These are phyloP conservation scores for Starmerella potacharoeniae DNA, from an alignment of 805 yeast genomes.

Conservation along the genomic window DNA sequence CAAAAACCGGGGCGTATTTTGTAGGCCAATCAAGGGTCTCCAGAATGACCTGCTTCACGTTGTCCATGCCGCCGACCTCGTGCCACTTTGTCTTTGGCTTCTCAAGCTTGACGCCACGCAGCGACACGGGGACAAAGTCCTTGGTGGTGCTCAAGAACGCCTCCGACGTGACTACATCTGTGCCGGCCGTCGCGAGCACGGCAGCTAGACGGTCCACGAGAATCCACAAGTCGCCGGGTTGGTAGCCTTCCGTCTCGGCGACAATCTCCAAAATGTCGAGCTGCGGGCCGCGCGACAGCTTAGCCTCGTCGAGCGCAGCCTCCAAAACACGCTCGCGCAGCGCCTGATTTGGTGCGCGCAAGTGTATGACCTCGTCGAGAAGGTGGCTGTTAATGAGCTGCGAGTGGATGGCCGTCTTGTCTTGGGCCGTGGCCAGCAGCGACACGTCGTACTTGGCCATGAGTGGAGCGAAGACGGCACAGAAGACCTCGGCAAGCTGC, in stretches of 20 bases:
- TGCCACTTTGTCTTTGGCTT: slow-evolving; percentile 67
- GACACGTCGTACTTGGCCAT: slow-evolving; percentile 36
- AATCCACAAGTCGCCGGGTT: slow-evolving; percentile 68
- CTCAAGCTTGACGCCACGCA: slow-evolving; percentile 78
- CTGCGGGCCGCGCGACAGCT: slow-evolving; percentile 30
- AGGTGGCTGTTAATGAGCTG: slow-evolving; percentile 56
- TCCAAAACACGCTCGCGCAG: slow-evolving; percentile 41
- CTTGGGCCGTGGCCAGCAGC: slow-evolving; percentile 49
- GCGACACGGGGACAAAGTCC: slow-evolving; percentile 65
- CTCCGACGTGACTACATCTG: slow-evolving; percentile 13
- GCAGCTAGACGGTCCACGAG: slow-evolving; percentile 47
- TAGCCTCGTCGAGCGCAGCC: slow-evolving; percentile 32
- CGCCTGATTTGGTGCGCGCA: slow-evolving; percentile 59
- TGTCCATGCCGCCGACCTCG: slow-evolving; percentile 78
- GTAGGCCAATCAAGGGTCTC: slow-evolving; percentile 98
- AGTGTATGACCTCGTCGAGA: slow-evolving; percentile 47
- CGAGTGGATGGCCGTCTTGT: slow-evolving; percentile 55
- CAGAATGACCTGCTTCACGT: slow-evolving; percentile 60
- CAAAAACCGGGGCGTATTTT: slow-evolving; percentile 88
- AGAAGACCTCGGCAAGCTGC: slow-evolving; percentile 54
- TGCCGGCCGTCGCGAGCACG: slow-evolving; percentile 4
- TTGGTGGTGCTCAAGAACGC: slow-evolving; percentile 47
- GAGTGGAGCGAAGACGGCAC: slow-evolving; percentile 37
- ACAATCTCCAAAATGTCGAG: slow-evolving; percentile 36
- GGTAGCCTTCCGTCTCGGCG: slow-evolving; percentile 73